Base-by-base conservation (phyloP, 306 rosid genomes). In the Gillenia trifoliata region DNA sequence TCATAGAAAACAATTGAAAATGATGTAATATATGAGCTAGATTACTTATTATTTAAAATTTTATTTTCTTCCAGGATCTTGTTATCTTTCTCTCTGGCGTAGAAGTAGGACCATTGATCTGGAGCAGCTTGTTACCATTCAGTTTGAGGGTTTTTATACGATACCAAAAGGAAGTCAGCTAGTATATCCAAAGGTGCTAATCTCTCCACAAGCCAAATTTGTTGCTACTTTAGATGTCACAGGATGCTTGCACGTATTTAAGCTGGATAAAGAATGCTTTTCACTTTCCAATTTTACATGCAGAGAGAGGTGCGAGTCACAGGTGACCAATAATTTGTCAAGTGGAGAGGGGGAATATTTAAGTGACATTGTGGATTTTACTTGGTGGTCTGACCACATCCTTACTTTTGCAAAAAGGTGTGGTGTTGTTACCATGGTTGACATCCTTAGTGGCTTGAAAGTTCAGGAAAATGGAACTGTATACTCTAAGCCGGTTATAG, bases 341-440 rank as follows among this genome's bases (percentile, higher is more conserved):
- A 81, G 70, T 76, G 88, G 71, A 73, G 80, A 71, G 20, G 69
- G 63, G 30, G 83, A 68, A 66, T 38, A 79, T 67, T 56, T 74
- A 20, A 38, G 52, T 60, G 88, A 77, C 73, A 62, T 81, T 83
- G 86, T 91, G 84, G 97, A 94, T 83, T 92, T 94, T 86, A 84
- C 88, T 49, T 94, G 99, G 99, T 92, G 96, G 99, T 83, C 87
- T 78, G 93, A 86, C 78, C 93, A 87, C 79, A 80, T 90, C 82
- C 83, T 94, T 79, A 75, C 92, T 59, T 61, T 81, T 82, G 87
- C 88, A 74, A 85, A 84, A 75, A 86, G 80, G 75, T 75, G 73
- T 76, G 95, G 97, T 16, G 33, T 75, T 81, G 85, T 89, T 74
- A 71, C 76, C 82, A 82, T 94, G 93, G 68, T 94, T 85, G 84